Conservation (phyloP, 2,329 filamentous ascomycete genomes). For the Rhytidhysteron rufulum region DNA sequence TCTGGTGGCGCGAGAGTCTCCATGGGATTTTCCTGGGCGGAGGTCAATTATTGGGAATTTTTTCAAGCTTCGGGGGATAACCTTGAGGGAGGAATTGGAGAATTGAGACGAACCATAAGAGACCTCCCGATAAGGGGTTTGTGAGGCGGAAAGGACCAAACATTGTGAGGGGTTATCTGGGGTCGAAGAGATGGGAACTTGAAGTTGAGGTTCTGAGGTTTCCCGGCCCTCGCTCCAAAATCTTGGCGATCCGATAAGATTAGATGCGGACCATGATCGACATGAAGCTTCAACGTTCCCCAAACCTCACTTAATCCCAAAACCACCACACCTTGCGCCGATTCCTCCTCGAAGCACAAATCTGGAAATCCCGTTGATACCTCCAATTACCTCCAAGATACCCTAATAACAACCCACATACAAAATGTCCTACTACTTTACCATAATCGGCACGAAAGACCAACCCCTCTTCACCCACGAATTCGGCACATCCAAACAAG, state of each 20-base stretch:
- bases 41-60: no score
- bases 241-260: no score
- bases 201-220: no score
- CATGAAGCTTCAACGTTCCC: no score
- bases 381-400: no score
- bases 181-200: no score
- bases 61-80: no score
- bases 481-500: slow-evolving; percentile 93
- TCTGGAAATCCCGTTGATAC: not conserved
- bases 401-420: no score
- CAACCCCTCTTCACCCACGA: slow-evolving; percentile 95
- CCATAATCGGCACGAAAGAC: slow-evolving; percentile 91
- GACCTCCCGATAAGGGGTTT: slow-evolving; percentile 35
- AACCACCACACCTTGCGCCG: not conserved
- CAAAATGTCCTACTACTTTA: slow-evolving; percentile 97
- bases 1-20: slow-evolving; percentile 89
- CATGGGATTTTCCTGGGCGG: slow-evolving; percentile 82
- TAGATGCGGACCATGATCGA: no score
- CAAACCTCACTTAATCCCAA: not conserved
- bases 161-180: slow-evolving; percentile 26
- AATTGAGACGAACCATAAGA: slow-evolving; percentile 29
- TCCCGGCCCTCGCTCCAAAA: no score
- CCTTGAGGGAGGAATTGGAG: not conserved
- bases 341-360: slow-evolving; percentile 3
- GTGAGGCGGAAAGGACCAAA: slow-evolving; percentile 39